Evolutionary conservation across 2,329 filamentous ascomycete genomes (phyloP).

Genomic region (Ophiostoma novo-ulmi): DNA sequence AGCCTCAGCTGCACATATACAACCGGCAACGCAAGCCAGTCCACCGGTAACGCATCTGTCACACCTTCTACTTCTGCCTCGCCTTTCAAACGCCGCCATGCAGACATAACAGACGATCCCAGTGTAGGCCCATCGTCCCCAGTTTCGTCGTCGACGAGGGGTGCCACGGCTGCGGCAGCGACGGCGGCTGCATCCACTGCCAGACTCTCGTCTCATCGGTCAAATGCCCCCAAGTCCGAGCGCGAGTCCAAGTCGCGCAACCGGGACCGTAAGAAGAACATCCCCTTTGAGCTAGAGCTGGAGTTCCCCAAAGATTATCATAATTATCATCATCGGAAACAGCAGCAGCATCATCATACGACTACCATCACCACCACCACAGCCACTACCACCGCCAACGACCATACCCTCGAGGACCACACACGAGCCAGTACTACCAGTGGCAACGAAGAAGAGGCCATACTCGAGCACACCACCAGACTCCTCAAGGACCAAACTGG

Average conservation of each 20-base stretch:
- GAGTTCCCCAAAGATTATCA: not conserved
- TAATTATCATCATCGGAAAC: too few relatives aligned
- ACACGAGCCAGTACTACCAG: conserved; percentile 39
- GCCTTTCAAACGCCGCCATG: conserved; percentile 14
- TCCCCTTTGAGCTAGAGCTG: not conserved
- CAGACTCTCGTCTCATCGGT: not conserved
- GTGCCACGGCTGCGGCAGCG: not conserved
- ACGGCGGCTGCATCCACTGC: conserved; percentile 8
- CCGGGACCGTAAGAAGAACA: not conserved
- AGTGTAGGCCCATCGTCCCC: not conserved
- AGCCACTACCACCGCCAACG: not conserved
- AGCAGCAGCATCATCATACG: not conserved
- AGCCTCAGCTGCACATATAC: conserved; percentile 41
- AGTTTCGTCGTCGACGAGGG: not conserved
- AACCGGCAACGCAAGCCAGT: not conserved
- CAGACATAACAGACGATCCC: not conserved
- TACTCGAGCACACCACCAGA: conserved; percentile 49
- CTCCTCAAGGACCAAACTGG: conserved; percentile 58
- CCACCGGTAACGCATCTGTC: not conserved
- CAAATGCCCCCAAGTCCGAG: not conserved
- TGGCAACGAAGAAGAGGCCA: conserved; percentile 51
- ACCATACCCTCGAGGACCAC: conserved; percentile 34
- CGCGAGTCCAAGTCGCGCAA: not conserved
- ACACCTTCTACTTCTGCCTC: conserved; percentile 12
- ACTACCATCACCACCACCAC: not conserved